These are phyloP conservation scores for Tremellales sp. DNA, from an alignment of 1,284 basidiomycete species.

Conservation along the genomic window DNA sequence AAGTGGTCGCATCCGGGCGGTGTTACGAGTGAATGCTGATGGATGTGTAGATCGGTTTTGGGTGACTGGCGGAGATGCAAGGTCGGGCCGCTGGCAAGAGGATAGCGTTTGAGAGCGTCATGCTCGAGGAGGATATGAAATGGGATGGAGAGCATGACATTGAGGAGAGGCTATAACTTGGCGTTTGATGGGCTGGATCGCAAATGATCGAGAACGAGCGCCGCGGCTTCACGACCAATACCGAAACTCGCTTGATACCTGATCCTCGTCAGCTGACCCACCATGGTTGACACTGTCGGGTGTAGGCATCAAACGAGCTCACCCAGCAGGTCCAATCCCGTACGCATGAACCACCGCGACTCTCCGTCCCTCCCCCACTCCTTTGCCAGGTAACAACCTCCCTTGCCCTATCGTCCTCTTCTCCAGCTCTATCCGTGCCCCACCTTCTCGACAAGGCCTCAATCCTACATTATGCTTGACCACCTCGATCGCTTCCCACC, in stretches of 20 bases:
- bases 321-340: conserved; percentile 52
- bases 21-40: too few relatives aligned
- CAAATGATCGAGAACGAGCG: too few relatives aligned
- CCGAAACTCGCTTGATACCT: conserved; percentile 42
- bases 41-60: too few relatives aligned
- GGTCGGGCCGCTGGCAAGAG: too few relatives aligned
- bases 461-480: conserved; percentile 64
- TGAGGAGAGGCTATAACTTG: too few relatives aligned
- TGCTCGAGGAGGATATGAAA: too few relatives aligned
- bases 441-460: conserved; percentile 64
- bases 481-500: conserved; percentile 52
- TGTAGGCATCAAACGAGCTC: conserved; percentile 12
- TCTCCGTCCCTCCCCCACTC: conserved; percentile 50
- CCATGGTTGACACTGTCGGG: too few relatives aligned
- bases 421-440: conserved; percentile 64
- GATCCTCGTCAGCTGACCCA: background rate
- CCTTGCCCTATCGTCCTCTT: conserved; percentile 50
- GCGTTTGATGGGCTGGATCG: too few relatives aligned
- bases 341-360: conserved; percentile 66
- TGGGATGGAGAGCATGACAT: too few relatives aligned
- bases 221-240: conserved; percentile 38
- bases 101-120: too few relatives aligned
- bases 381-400: conserved; percentile 13
- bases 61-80: too few relatives aligned
- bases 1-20: too few relatives aligned